Evolutionary conservation across 225 moss, liverwort and hornwort species (phyloP), one percentile per base, ranked within the genome.

Genomic region (Straminergon stramineum): DNA sequence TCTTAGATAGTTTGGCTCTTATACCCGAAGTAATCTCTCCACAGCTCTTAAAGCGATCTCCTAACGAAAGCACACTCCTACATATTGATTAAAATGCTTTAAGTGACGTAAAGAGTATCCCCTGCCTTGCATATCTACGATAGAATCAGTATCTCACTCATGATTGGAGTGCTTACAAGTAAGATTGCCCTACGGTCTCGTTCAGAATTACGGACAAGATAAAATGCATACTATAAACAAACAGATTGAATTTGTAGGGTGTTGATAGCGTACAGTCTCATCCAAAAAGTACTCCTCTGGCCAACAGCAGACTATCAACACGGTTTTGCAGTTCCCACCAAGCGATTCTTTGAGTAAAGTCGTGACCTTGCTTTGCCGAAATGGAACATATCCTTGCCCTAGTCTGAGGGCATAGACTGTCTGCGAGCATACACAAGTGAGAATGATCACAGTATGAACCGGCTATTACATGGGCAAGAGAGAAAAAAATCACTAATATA

Each of bases 201-300:
- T 84, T 60, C 39, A 60, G 74, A 87, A 67, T 15, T 52, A 55
- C 79, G 53, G 35, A 84, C 66, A 85, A 86, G 26, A 80, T 56
- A 26, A 23, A 86, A 65, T 75, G 83, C 51, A 74, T 16, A 32
- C 20, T 35, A 23, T 41, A 32, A 66, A 81, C 55, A 81, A 39
- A 63, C 10, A 56, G 43, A 80, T 68, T 35, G 52, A 53, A 69
- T 75, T 55, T 55, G 52, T 34, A 58, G 75, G 80, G 84, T 37
- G 68, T 76, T 77, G 90, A 89, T 19, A 81, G 66, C 37, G 55
- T 94, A 99, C 99, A 80, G 99, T 99, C 85, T 97, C 99, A 90
- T 99, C 99, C 51, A 99, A 92, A 88, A 97, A 97, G 78, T 95
- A 99, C 60, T 99, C 97, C 93, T 99, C 99, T 64, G 95, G 95